A percentile compares a stretch with the other conserved stretches of the same genome.
These are phyloP conservation scores for Trichomonascaceae sp. DNA, from an alignment of 1,139 yeast species.

Conservation along the genomic window DNA sequence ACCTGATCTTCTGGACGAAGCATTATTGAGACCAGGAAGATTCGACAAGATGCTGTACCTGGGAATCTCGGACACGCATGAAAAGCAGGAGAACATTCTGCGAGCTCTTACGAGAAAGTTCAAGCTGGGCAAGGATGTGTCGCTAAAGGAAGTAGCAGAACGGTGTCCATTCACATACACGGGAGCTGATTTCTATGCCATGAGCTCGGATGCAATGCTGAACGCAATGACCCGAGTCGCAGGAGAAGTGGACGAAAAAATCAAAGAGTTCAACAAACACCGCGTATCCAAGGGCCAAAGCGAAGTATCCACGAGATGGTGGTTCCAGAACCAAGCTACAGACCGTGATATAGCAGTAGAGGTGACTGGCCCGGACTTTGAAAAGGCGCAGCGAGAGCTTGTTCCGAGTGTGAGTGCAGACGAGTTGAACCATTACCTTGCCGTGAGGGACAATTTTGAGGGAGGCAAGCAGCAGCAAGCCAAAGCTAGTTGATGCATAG, in stretches of 20 bases:
- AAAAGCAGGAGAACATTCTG: constrained; percentile 73
- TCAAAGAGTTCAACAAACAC: constrained; percentile 39
- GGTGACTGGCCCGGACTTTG: constrained; percentile 62
- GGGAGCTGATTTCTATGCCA: constrained; percentile 95
- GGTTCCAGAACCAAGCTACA: constrained; percentile 80
- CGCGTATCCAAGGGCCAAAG: constrained; percentile 11
- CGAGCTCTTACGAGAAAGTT: constrained; percentile 82
- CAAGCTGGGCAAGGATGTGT: constrained; percentile 45
- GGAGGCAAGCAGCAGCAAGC: constrained; percentile 14
- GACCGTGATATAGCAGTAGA: constrained; percentile 53
- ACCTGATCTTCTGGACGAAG: constrained; percentile 90
- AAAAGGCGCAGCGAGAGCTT: constrained; percentile 56
- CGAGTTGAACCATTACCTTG: constrained; percentile 68
- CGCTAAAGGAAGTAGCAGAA: constrained; percentile 47
- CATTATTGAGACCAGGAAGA: constrained; percentile 86
- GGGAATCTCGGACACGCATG: constrained; percentile 86
- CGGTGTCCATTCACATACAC: constrained; percentile 80
- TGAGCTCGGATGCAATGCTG: constrained; percentile 88
- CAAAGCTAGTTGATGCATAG: neutral
- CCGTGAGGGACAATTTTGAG: constrained; percentile 70
- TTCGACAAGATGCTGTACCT: constrained; percentile 89
- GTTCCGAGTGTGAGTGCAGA: constrained; percentile 81
- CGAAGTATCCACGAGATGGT: constrained; percentile 58
- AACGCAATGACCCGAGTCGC: constrained; percentile 93
- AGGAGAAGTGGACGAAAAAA: constrained; percentile 53